phyloP scores from a whole-genome alignment of 306 rosid species.

The Clitoria ternatea region DNA sequence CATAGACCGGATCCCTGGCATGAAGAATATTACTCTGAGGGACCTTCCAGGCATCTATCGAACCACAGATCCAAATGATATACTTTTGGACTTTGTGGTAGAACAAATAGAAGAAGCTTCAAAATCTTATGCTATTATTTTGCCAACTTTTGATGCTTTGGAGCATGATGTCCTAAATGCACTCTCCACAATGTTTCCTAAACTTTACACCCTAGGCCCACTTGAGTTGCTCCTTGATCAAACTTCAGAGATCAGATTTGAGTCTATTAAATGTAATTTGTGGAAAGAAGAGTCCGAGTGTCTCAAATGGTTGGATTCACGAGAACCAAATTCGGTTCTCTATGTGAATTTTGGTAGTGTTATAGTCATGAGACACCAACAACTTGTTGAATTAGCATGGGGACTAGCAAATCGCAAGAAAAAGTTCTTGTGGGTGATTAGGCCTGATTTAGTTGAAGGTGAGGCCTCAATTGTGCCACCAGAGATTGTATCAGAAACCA shows the following conservation, averaged over 20 bases:
- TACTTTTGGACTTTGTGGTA: slow-evolving; percentile 21
- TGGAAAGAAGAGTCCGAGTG: slow-evolving; percentile 48
- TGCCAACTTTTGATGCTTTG: slow-evolving; percentile 37
- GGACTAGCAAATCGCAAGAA: slow-evolving; percentile 39
- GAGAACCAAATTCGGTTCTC: slow-evolving; percentile 32
- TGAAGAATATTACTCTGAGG: slow-evolving; percentile 33
- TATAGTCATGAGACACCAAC: slow-evolving; percentile 30
- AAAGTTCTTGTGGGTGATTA: slow-evolving; percentile 45
- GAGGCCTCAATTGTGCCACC: slow-evolving; percentile 28
- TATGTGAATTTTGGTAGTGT: slow-evolving; percentile 47
- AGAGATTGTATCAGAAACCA: slow-evolving; percentile 18
- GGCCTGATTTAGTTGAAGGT: slow-evolving; percentile 41
- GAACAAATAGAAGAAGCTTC: slow-evolving; percentile 27
- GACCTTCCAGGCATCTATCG: slow-evolving; percentile 31
- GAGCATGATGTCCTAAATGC: slow-evolving; percentile 29
- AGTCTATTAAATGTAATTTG: slow-evolving; percentile 28
- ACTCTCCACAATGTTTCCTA: slow-evolving; percentile 34
- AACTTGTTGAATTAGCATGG: slow-evolving; percentile 49
- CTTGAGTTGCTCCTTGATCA: slow-evolving; percentile 34
- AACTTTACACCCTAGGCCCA: slow-evolving; percentile 41
- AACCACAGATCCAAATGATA: slow-evolving; percentile 31
- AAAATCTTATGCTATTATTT: slow-evolving; percentile 37
- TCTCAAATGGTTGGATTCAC: slow-evolving; percentile 44
- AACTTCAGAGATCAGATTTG: not conserved
- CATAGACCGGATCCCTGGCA: slow-evolving; percentile 43